Evolutionary conservation across 2,329 filamentous ascomycete genomes (phyloP).

Genomic region (Penicillium psychrosexuale): DNA sequence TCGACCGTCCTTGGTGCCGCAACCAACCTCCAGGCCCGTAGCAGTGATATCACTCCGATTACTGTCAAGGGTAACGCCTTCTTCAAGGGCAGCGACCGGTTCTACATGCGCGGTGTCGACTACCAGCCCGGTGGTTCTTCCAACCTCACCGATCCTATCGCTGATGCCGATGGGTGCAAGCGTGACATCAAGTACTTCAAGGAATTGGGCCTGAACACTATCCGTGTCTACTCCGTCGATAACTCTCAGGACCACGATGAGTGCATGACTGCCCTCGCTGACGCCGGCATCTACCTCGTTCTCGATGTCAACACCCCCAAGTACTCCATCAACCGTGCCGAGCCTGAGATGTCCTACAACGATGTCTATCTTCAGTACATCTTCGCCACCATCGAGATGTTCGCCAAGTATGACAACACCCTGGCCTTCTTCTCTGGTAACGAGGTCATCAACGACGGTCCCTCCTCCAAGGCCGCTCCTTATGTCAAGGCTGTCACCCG

Average conservation of each 20-base stretch:
- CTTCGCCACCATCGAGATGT: conserved; percentile 84
- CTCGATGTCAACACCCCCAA: conserved; percentile 87
- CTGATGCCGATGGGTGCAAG: conserved; percentile 66
- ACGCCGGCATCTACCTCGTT: conserved; percentile 87
- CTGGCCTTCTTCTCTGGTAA: conserved; percentile 82
- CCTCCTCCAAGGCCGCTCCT: conserved; percentile 64
- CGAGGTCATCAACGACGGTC: conserved; percentile 70
- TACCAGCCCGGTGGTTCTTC: conserved; percentile 66
- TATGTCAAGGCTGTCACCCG: conserved; percentile 77
- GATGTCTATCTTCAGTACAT: conserved; percentile 77
- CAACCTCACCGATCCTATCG: conserved; percentile 68
- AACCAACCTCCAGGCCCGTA: conserved; percentile 40
- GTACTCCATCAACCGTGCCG: conserved; percentile 79
- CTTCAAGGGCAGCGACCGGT: conserved; percentile 59
- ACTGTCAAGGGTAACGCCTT: conserved; percentile 65
- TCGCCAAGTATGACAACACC: conserved; percentile 79
- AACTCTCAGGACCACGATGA: conserved; percentile 76
- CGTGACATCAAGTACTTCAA: conserved; percentile 80
- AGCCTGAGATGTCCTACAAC: conserved; percentile 79
- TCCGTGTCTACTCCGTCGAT: conserved; percentile 91
- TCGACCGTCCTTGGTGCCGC: conserved; percentile 47
- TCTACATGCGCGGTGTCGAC: conserved; percentile 56
- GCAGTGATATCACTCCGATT: conserved; percentile 50
- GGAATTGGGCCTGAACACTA: conserved; percentile 81
- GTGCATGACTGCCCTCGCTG: conserved; percentile 78